Percentiles rank a stretch among this genome's conserved stretches.
phyloP scores from a whole-genome alignment of 352 stramenopile species.

The Globisporangium heterothallicum region DNA sequence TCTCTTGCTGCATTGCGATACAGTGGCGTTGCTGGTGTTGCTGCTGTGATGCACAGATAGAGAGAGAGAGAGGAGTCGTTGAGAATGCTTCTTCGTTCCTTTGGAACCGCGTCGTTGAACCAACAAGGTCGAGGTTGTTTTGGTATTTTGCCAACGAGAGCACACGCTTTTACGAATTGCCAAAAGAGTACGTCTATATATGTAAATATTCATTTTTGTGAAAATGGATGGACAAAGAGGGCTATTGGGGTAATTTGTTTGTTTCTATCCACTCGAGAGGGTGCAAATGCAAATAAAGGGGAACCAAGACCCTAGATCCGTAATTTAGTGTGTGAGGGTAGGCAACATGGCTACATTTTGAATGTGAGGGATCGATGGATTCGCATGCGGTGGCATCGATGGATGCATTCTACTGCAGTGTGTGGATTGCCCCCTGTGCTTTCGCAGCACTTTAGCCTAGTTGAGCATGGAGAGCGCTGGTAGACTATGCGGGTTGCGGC shows the following conservation, averaged over 20 bases:
- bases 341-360: constrained; percentile 1
- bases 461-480: constrained; percentile 22
- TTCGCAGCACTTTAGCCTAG: no score
- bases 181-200: no score
- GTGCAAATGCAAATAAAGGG: background rate
- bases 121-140: background rate
- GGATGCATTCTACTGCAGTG: no score
- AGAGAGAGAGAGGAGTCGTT: background rate
- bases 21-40: constrained; percentile 7
- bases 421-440: no score
- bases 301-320: background rate
- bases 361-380: constrained; percentile 1
- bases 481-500: constrained; percentile 32
- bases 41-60: background rate
- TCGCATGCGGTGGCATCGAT: background rate
- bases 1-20: constrained; percentile 7
- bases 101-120: background rate
- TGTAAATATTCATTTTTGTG: no score
- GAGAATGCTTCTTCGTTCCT: background rate
- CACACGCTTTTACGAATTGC: no score
- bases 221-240: background rate
- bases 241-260: background rate
- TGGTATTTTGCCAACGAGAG: background rate
- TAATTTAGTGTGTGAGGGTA: background rate
- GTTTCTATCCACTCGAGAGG: background rate